These are phyloP conservation scores for Kodamaea kaohsiungensis DNA, from an alignment of 805 yeast genomes.

Conservation along the genomic window DNA sequence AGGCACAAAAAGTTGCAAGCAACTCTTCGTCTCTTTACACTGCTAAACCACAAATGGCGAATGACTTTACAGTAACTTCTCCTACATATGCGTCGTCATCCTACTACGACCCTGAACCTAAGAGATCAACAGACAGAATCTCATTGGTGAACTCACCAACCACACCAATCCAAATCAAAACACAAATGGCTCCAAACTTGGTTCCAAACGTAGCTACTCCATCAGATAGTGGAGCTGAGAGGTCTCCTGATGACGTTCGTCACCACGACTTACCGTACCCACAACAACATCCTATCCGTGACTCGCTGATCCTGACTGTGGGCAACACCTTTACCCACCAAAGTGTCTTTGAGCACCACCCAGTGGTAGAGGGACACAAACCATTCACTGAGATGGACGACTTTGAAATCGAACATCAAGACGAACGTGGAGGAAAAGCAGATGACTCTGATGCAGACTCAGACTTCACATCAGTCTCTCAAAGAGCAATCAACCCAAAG, in stretches of 20 bases:
- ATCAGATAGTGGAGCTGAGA: slow-evolving; percentile 16
- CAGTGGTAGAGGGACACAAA: slow-evolving; percentile 46
- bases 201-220: slow-evolving; percentile 22
- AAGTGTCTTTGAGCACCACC: slow-evolving; percentile 47
- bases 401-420: slow-evolving; percentile 28
- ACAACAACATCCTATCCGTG: slow-evolving; percentile 12
- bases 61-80: slow-evolving; percentile 29
- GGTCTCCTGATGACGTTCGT: slow-evolving; percentile 5
- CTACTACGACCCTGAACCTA: slow-evolving; percentile 9
- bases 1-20: slow-evolving; percentile 1
- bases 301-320: slow-evolving; percentile 9
- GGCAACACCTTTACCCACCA: slow-evolving; percentile 9
- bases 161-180: slow-evolving; percentile 31
- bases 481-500: slow-evolving; percentile 67
- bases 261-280: slow-evolving; percentile 27
- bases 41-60: slow-evolving; percentile 32
- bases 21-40: slow-evolving; percentile 29
- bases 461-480: slow-evolving; percentile 77
- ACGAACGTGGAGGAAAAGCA: slow-evolving; percentile 2
- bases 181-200: slow-evolving; percentile 33
- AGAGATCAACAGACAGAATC: slow-evolving; percentile 14
- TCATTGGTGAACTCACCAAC: slow-evolving; percentile 33
- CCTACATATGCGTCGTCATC: slow-evolving; percentile 7
- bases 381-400: slow-evolving; percentile 44
- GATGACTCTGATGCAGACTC: slow-evolving; percentile 50